These are phyloP conservation scores for Omphalea diandra DNA, from an alignment of 441 rosid species.

Conservation along the genomic window DNA sequence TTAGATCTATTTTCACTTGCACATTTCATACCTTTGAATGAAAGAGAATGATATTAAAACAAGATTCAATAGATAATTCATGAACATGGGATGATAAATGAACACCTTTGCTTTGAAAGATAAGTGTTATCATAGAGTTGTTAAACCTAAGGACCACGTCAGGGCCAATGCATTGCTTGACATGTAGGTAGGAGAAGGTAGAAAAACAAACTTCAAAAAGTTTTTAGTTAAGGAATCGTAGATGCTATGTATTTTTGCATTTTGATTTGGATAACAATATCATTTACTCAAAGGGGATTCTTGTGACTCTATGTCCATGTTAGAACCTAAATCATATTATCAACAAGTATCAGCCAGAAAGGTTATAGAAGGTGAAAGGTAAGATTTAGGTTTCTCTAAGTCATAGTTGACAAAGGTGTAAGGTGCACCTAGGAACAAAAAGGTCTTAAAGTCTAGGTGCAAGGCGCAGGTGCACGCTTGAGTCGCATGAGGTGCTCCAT, in stretches of 20 bases:
- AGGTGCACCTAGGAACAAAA: neutral
- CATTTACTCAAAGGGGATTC: neutral
- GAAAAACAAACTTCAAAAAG: neutral
- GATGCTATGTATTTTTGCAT: neutral
- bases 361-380: slow-evolving; percentile 10
- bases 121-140: neutral
- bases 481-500: no score
- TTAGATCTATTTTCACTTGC: neutral
- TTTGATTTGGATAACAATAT: neutral
- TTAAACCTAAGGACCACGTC: neutral
- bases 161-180: neutral
- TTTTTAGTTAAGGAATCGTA: slow-evolving; percentile 4
- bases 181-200: neutral
- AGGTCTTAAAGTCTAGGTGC: neutral
- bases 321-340: slow-evolving; percentile 1
- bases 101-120: neutral
- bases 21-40: slow-evolving; percentile 1
- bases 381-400: slow-evolving; percentile 19
- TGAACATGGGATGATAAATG: neutral
- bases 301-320: slow-evolving; percentile 1
- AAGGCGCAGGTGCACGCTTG: neutral
- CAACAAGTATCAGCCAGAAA: slow-evolving; percentile 1
- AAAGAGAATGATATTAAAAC: neutral
- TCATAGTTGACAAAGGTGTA: neutral
- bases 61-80: neutral